A percentile compares a stretch with the other conserved stretches of the same genome.
Conservation (phyloP, 129 eudicot genomes). For the Ambrosia artemisiifolia region DNA sequence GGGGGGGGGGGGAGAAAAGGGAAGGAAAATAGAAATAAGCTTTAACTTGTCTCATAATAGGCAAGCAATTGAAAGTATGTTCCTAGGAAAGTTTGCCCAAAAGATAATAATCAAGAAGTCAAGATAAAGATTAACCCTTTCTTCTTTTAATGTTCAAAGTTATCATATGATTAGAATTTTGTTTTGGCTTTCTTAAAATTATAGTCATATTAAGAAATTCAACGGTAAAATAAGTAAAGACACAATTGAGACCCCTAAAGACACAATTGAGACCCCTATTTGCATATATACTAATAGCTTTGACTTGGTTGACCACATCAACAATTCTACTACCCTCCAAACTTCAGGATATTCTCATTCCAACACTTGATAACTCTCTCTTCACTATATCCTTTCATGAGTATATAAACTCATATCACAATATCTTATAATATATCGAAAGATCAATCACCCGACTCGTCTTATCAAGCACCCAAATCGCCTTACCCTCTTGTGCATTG, state of each 20-base stretch:
- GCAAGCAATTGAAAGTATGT: background rate
- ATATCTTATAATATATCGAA: background rate
- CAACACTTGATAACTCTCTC: conserved; percentile 5
- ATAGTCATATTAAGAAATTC: conserved; percentile 17
- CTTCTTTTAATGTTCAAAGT: conserved; percentile 18
- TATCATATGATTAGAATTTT: conserved; percentile 18
- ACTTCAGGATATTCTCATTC: conserved; percentile 37
- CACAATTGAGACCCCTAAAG: too few relatives aligned
- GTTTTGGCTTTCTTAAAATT: conserved; percentile 19
- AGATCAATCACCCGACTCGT: background rate
- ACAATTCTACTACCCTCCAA: conserved; percentile 32
- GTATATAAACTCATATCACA: conserved; percentile 7
- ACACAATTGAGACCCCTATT: conserved; percentile 31
- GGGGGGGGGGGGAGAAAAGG: too few relatives aligned
- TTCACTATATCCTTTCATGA: conserved; percentile 4
- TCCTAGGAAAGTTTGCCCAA: background rate
- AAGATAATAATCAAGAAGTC: background rate
- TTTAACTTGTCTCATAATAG: background rate
- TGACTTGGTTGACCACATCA: conserved; percentile 21
- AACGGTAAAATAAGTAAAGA: conserved; percentile 18
- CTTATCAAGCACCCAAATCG: background rate
- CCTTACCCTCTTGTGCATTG: background rate
- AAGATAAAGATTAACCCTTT: conserved; percentile 17
- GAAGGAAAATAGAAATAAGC: too few relatives aligned
- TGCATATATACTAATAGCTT: background rate